Evolutionary conservation across 1,139 yeast species (phyloP).

Genomic region (Wickerhamiella infanticola): DNA sequence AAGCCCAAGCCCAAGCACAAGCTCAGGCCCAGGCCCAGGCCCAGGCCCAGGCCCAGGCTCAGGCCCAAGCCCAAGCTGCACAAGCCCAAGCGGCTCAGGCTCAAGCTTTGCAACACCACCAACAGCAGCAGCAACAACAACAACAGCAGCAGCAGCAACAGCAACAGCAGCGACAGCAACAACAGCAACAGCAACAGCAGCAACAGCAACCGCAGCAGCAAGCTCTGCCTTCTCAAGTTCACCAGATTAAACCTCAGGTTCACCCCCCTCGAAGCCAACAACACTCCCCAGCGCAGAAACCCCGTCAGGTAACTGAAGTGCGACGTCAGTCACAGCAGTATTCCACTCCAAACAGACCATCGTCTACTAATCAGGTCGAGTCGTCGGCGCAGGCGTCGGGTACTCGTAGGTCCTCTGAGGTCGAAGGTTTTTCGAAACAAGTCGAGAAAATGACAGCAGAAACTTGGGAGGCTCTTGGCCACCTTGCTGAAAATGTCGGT

Average conservation of each 20-base stretch:
- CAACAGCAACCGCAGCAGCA: too few species aligned
- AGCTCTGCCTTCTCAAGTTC: neutral
- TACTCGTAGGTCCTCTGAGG: neutral
- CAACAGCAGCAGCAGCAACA: neutral
- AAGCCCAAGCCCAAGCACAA: neutral
- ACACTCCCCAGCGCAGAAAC: neutral
- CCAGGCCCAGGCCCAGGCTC: neutral
- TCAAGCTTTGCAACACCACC: neutral
- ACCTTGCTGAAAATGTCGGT: conserved; percentile 78
- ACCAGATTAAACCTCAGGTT: neutral
- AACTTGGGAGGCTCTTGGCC: conserved; percentile 82
- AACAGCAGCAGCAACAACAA: neutral
- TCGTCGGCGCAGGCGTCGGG: neutral
- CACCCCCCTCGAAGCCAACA: neutral
- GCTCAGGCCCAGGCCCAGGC: neutral
- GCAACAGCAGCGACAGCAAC: too few species aligned
- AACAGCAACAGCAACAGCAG: too few species aligned
- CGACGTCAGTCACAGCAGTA: neutral
- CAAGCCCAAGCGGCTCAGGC: neutral
- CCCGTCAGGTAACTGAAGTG: neutral
- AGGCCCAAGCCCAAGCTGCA: neutral
- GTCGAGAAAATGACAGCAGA: conserved; percentile 49
- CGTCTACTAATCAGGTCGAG: neutral
- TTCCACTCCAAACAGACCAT: neutral
- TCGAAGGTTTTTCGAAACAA: conserved; percentile 23